phyloP scores from a whole-genome alignment of 495 filamentous ascomycete species.

The Aspergillus bertholletiae region DNA sequence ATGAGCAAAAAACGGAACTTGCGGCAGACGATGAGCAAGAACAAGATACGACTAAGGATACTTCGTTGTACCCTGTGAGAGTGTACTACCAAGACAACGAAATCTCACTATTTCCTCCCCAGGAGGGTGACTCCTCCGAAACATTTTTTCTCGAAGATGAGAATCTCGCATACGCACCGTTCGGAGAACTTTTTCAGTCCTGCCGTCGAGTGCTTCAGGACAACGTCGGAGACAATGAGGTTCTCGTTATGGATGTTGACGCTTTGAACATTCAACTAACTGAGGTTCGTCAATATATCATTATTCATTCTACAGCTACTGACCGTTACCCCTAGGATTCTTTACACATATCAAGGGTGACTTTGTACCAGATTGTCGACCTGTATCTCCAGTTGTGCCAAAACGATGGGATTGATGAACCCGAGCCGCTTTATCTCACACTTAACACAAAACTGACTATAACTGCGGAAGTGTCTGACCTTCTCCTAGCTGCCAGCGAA shows the following conservation, averaged over 20 bases:
- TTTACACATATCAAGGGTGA: conserved; percentile 34
- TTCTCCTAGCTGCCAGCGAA: conserved; percentile 49
- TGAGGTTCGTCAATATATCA: conserved; percentile 54
- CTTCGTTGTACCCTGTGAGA: conserved; percentile 46
- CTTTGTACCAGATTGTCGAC: conserved; percentile 55
- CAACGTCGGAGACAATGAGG: conserved; percentile 63
- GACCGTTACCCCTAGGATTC: conserved; percentile 41
- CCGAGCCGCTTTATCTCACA: conserved; percentile 54
- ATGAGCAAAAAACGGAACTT: conserved; percentile 7
- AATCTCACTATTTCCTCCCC: conserved; percentile 69
- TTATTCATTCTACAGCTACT: conserved; percentile 16
- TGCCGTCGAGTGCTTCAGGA: conserved; percentile 65
- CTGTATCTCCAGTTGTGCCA: conserved; percentile 53
- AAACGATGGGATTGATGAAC: conserved; percentile 55
- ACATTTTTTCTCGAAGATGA: conserved; percentile 72
- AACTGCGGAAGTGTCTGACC: conserved; percentile 43
- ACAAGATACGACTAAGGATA: conserved; percentile 4
- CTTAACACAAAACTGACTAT: conserved; percentile 43
- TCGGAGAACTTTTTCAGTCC: conserved; percentile 59
- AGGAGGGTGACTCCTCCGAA: conserved; percentile 60
- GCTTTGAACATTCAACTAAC: conserved; percentile 65
- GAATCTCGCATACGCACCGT: conserved; percentile 50
- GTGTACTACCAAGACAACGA: conserved; percentile 64
- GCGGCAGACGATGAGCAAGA: conserved; percentile 2
- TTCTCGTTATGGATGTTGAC: conserved; percentile 65